Evolutionary conservation across 2,329 filamentous ascomycete species (phyloP), one percentile per base, ranked within the genome.

Genomic region (Ampelomyces quisqualis): DNA sequence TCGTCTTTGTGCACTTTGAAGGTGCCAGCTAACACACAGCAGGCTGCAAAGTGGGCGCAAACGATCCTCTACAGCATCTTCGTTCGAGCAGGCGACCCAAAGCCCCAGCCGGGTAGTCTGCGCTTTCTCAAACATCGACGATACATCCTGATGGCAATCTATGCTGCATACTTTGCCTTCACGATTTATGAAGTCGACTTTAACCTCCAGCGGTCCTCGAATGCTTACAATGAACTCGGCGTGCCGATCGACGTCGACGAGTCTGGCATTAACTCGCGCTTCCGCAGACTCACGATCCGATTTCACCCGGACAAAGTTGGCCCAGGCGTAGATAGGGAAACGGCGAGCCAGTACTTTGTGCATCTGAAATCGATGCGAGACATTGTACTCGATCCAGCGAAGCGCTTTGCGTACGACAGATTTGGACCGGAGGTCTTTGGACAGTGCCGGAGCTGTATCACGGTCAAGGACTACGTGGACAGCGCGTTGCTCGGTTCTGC

Each of bases 141-240:
- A 43, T 80, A 82, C 57, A 91, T 96, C 65, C 84, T 93, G 66
- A 85, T 91, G 62, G 74, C 85, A 55, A 88, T 97, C 59, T 85
- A 97, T 35, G 75, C 85, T 34, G 72, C 80, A 46, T 98, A 97
- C 72, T 86, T 97, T 24, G 71, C 85, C 51, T 96, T 95, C 76
- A 95, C 90, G 32, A 82, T 97, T 58, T 93, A 90, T 73, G 91
- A 97, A 72, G 86, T 89, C 59, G 88, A 95, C 76, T 82, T 87
- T 73, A 82, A 88, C 49, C 77, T 95, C 19, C 85, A 81, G 49
- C 73, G 77, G 30, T 73, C 77, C 1, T 82, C 85, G 13, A 84
- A 88, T 67, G 95, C 86, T 73, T 97, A 96, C 72, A 75, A 80
- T 32, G 79, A 85, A 49, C 79, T 98, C 0, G 82, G 82, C 23